These are phyloP conservation scores for Saturnispora kantuleensis DNA, from an alignment of 805 yeast genomes.

Conservation along the genomic window DNA sequence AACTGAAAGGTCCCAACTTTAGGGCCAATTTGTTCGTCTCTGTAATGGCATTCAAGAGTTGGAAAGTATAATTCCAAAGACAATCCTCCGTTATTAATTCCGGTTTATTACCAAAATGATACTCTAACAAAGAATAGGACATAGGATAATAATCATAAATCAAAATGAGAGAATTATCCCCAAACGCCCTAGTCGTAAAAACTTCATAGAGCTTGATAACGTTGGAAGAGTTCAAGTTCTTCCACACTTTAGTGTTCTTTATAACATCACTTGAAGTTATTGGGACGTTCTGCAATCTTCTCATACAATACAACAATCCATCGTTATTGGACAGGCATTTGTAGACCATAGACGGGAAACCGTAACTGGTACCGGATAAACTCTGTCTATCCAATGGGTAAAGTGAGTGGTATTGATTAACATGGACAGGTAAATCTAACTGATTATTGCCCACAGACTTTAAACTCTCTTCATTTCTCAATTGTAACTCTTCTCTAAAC, in stretches of 20 bases:
- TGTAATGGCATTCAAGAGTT: slow-evolving; percentile 60
- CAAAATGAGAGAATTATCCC: slow-evolving; percentile 63
- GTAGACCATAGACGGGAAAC: slow-evolving; percentile 53
- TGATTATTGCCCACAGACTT: slow-evolving; percentile 42
- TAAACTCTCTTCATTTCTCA: slow-evolving; percentile 71
- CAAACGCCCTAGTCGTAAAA: slow-evolving; percentile 80
- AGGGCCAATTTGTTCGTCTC: slow-evolving; percentile 57
- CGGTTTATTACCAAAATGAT: slow-evolving; percentile 41
- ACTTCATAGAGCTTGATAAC: slow-evolving; percentile 67
- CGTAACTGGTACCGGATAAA: slow-evolving; percentile 33
- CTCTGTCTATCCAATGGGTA: slow-evolving; percentile 64
- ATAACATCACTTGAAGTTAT: slow-evolving; percentile 50
- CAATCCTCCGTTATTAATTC: slow-evolving; percentile 52
- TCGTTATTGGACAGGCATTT: slow-evolving; percentile 73
- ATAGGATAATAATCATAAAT: slow-evolving; percentile 82
- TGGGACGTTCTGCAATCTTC: slow-evolving; percentile 59
- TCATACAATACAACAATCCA: slow-evolving; percentile 67
- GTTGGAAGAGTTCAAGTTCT: slow-evolving; percentile 41
- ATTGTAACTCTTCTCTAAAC: slow-evolving; percentile 59
- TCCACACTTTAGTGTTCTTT: slow-evolving; percentile 59
- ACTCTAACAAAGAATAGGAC: slow-evolving; percentile 59
- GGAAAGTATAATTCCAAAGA: slow-evolving; percentile 70
- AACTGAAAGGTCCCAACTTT: slow-evolving; percentile 51
- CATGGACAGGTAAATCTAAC: slow-evolving; percentile 58
- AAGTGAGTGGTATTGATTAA: slow-evolving; percentile 75